A percentile compares a stretch with the other conserved stretches of the same genome.
Evolutionary conservation across 148 eudicot genomes (phyloP).

Genomic region (Fagopyrum esculentum): DNA sequence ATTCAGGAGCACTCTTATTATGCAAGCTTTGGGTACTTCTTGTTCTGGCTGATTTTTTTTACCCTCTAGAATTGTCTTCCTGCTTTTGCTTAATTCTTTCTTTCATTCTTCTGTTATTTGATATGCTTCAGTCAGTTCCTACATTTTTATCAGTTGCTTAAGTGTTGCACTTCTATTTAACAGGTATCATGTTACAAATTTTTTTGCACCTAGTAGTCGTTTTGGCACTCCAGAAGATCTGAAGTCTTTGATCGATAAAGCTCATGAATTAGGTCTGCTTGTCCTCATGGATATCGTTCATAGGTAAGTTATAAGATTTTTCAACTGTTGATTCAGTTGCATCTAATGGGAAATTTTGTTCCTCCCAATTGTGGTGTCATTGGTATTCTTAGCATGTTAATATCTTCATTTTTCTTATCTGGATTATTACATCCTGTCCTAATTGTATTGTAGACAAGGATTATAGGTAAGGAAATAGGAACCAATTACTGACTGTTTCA

Average conservation of each 20-base stretch:
- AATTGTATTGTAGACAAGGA: neutral
- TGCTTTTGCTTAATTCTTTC: neutral
- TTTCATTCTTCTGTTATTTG: neutral
- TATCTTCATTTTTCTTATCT: constrained; percentile 1
- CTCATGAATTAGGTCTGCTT: constrained; percentile 92
- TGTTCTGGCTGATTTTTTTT: neutral
- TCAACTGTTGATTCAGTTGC: neutral
- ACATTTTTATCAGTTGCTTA: neutral
- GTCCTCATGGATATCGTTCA: constrained; percentile 99
- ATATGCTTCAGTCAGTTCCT: neutral
- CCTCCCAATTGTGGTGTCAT: neutral
- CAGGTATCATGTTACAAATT: constrained; percentile 97
- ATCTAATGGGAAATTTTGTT: neutral
- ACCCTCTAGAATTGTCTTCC: neutral
- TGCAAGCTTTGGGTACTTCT: constrained; percentile 91
- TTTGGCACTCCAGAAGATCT: constrained; percentile 99
- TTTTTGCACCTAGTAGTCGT: constrained; percentile 99
- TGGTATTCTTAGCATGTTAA: neutral
- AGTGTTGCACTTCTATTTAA: constrained; percentile 6
- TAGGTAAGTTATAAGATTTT: constrained; percentile 42
- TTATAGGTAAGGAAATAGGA: neutral
- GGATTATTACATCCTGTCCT: neutral
- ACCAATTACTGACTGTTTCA: neutral
- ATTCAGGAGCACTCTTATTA: constrained; percentile 99
- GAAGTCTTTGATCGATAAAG: constrained; percentile 93